Percentiles rank a stretch among this genome's conserved stretches.
These are phyloP conservation scores for Blechomonas ayalai DNA, from an alignment of 208 protist species.

Conservation along the genomic window DNA sequence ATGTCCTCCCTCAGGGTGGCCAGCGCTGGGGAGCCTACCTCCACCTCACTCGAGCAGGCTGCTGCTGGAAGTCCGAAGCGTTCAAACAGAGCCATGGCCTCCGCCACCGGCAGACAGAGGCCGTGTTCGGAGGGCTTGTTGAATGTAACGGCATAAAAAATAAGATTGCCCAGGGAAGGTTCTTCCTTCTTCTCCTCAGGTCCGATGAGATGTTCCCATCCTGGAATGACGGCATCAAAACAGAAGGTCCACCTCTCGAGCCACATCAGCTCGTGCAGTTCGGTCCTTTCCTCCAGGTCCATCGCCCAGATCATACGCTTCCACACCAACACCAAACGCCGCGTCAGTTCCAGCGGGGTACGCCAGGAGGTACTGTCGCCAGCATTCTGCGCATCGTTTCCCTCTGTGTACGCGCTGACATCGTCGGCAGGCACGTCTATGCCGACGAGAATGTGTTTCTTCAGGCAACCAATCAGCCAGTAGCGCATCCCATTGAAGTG, in stretches of 20 bases:
- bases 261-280: slow-evolving; percentile 29
- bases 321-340: slow-evolving; percentile 48
- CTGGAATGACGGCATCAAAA: slow-evolving; percentile 52
- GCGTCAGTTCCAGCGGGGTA: slow-evolving; percentile 14
- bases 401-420: slow-evolving; percentile 22
- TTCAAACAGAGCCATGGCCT: slow-evolving; percentile 24
- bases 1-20: slow-evolving; percentile 20
- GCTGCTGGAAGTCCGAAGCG: slow-evolving; percentile 34
- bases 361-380: not conserved
- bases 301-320: slow-evolving; percentile 17
- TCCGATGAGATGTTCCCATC: slow-evolving; percentile 50
- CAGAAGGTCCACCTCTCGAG: slow-evolving; percentile 34
- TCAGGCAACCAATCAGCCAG: slow-evolving; percentile 60
- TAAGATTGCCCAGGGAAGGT: slow-evolving; percentile 13
- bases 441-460: slow-evolving; percentile 51
- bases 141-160: slow-evolving; percentile 66
- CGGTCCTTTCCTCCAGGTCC: not conserved
- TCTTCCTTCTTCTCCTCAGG: not conserved
- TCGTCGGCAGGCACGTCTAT: slow-evolving; percentile 64
- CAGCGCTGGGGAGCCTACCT: slow-evolving; percentile 31
- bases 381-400: not conserved
- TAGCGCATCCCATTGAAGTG: slow-evolving; percentile 29
- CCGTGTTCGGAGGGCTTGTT: slow-evolving; percentile 23
- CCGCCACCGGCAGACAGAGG: slow-evolving; percentile 41
- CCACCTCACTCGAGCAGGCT: slow-evolving; percentile 5